Evolutionary conservation across 768 basidiomycete species (phyloP), one percentile per base, ranked within the genome.

Genomic region (Candolleomyces eurysporus): DNA sequence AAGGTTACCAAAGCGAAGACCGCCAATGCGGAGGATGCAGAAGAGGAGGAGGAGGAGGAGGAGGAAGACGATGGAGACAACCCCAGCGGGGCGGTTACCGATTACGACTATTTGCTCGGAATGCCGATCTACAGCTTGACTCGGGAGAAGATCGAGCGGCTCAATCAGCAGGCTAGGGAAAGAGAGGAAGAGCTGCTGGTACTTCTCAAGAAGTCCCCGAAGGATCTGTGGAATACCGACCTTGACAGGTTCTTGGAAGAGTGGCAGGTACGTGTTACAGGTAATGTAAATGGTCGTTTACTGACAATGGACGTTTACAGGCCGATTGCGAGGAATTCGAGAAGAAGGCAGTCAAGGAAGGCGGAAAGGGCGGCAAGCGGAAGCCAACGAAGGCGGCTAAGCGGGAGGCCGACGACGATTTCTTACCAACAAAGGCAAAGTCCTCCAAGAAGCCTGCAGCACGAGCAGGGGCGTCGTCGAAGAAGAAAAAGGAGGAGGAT

Each of bases 71-170:
- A 69, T 9, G 77, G 69, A 5, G 79, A 77, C 31, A 73, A 72
- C 8, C 67, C 45, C 4, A 68, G 61, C 26, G 71, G 65, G 22
- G 73, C 76, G 11, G 66, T 76, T 5, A 80, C 81, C 31, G 96
- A 98, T 75, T 99, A 81, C 70, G 96, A 99, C 71, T 98, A 99
- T 74, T 75, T 99, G 56, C 78, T 99, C 61, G 87, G 92, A 16
- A 98, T 99, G 96, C 78, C 94, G 1, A 96, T 99, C 69, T 95
- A 86, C 81, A 96, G 90, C 76, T 78, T 99, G 79, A 99, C 96
- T 0, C 88, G 84, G 67, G 96, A 98, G 76, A 96, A 90, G 92
- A 95, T 97, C 66, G 91, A 89, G 62, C 95, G 84, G 76, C 82
- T 99, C 5, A 79, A 84, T 50, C 81, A 84, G 66, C 93, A 94